Conservation (phyloP, 768 basidiomycete species). For the Termitomyces bulborhizus region DNA sequence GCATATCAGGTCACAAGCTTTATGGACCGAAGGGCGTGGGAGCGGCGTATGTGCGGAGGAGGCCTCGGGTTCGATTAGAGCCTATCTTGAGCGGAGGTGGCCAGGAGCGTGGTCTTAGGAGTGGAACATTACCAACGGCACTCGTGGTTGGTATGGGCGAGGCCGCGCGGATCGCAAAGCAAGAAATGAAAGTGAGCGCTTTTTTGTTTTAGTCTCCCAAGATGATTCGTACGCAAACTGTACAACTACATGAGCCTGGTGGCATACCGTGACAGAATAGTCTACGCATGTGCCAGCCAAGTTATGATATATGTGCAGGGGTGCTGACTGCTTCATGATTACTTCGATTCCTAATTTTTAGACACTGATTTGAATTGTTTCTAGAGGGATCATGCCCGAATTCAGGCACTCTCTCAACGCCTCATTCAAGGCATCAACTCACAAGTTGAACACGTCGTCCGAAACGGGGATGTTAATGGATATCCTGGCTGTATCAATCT, state of each 20-base stretch:
- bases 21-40: conserved; percentile 98
- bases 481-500: conserved; percentile 97
- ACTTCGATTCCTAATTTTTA: neutral
- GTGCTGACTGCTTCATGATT: conserved; percentile 57
- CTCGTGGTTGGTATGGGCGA: conserved; percentile 92
- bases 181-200: conserved; percentile 85
- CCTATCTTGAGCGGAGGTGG: conserved; percentile 95
- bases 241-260: conserved; percentile 36
- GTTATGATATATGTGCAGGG: conserved; percentile 82
- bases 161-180: conserved; percentile 85
- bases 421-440: conserved; percentile 77
- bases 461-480: conserved; percentile 88
- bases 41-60: conserved; percentile 86
- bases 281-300: conserved; percentile 36
- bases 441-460: conserved; percentile 83
- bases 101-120: conserved; percentile 91
- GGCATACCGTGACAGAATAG: conserved; percentile 21
- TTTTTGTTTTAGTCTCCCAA: conserved; percentile 11
- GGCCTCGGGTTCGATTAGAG: conserved; percentile 90
- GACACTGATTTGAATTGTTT: conserved; percentile 15
- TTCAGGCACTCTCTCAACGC: conserved; percentile 71
- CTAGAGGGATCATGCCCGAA: conserved; percentile 75
- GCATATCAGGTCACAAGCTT: conserved; percentile 94
- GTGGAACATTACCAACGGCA: conserved; percentile 88
- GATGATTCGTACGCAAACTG: conserved; percentile 42